Base-by-base conservation (phyloP, 1,139 yeast genomes). In the Kodamaea alishanica region DNA sequence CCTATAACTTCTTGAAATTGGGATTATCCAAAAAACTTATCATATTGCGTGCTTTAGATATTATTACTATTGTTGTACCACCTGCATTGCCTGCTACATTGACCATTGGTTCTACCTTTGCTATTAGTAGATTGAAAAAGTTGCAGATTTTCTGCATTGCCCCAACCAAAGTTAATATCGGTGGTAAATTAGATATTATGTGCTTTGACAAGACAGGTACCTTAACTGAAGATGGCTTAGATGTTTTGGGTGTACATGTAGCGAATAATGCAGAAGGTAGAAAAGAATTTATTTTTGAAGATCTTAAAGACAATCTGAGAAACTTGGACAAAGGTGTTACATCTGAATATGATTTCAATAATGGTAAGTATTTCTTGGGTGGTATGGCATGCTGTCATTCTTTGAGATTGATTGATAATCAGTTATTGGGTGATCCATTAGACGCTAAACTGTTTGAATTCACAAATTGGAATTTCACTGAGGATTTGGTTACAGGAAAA, bases 161-260 rank as follows among this genome's bases (percentile, higher is more conserved):
- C 1, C 98, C 98, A 2, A 85, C 92, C 1, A 73, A 96, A 45
- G 95, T 94, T 32, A 94, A 94, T 56, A 82, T 92, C 25, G 97
- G 96, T 28, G 98, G 98, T 4, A 89, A 92, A 53, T 60, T 94
- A 24, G 97, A 92, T 56, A 79, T 87, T 2, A 70, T 89, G 55
- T 88, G 96, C 54, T 92, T 94, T 62, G 99, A 92, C 64, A 92
- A 92, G 58, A 92, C 99, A 0, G 99, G 99, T 1, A 92, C 99
- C 0, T 69, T 92, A 49, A 92, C 99, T 0, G 98, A 92, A 57
- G 98, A 92, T 59, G 98, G 97, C 0, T 68, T 92, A 35, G 97
- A 90, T 58, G 88, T 94, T 6, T 70, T 89, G 52, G 98, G 98
- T 3, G 80, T 90, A 10, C 95, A 87, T 52, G 63, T 83, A 6